Base-by-base conservation (phyloP, 176 grass and related monocot species). In the Phoenix roebelenii region DNA sequence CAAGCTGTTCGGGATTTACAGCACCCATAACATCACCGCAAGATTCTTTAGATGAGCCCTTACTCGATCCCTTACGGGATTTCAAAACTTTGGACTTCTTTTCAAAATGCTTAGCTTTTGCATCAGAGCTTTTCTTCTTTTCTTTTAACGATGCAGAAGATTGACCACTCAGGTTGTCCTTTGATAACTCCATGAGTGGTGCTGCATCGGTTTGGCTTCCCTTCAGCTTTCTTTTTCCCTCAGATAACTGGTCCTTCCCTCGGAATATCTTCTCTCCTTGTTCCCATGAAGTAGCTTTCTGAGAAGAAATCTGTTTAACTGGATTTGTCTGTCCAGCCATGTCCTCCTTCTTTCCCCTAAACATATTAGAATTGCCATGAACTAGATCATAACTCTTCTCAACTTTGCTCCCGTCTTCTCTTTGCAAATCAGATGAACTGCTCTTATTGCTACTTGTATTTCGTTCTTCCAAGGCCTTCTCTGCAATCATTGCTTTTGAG, bases 381-480 rank as follows among this genome's bases (percentile, higher is more conserved):
- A 55, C 49, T 14, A 26, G 28, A 69, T 77, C 68, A 65, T 5
- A 70, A 66, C 69, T 73, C 60, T 78, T 80, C 60, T 88, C 80
- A 50, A 69, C 54, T 72, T 80, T 90, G 29, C 62, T 58, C 83
- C 72, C 81, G 50, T 52, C 82, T 78, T 98, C 85, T 61, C 82
- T 89, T 49, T 80, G 80, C 50, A 67, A 74, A 66, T 87, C 80
- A 61, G 59, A 32, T 65, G 56, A 39, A 51, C 68, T 55, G 44
- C 76, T 58, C 59, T 63, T 88, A 50, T 70, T 59, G 65, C 18
- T 81, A 76, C 35, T 72, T 73, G 71, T 52, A 54, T 71, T 80
- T 75, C 51, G 82, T 26, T 81, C 77, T 65, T 79, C 74, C 24
- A 71, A 74, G 62, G 50, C 60, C 28, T 44, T 73, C 4, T 80